phyloP scores from a whole-genome alignment of 148 eudicot genomes.

The Cornus suecica region DNA sequence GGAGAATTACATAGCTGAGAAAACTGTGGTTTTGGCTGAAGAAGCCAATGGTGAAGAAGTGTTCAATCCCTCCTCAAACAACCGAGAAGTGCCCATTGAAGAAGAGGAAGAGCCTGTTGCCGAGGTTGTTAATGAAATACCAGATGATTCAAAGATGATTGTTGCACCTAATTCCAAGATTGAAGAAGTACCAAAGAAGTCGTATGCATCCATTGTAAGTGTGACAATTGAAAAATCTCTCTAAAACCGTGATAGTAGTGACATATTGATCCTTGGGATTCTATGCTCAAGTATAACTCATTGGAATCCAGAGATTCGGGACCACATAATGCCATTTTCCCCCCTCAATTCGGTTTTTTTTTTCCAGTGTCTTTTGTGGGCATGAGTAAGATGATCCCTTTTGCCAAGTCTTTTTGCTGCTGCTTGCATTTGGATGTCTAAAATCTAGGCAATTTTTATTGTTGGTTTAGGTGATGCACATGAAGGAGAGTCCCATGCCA shows the following conservation, averaged over 20 bases:
- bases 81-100: slow-evolving; percentile 37
- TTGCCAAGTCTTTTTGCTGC: neutral
- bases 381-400: neutral
- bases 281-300: neutral
- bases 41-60: slow-evolving; percentile 48
- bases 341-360: no score
- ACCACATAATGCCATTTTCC: no score
- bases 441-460: neutral
- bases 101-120: slow-evolving; percentile 62
- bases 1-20: slow-evolving; percentile 38
- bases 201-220: slow-evolving; percentile 96
- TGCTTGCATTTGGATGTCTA: neutral
- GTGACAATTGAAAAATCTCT: slow-evolving; percentile 3
- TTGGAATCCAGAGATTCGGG: neutral
- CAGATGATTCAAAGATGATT: slow-evolving; percentile 34
- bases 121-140: slow-evolving; percentile 62
- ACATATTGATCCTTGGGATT: neutral
- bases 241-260: neutral
- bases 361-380: no score
- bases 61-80: slow-evolving; percentile 36
- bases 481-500: slow-evolving; percentile 31
- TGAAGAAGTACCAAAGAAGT: slow-evolving; percentile 67
- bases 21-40: slow-evolving; percentile 30
- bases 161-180: slow-evolving; percentile 45
- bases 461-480: slow-evolving; percentile 45